Percentiles rank a stretch among this genome's conserved stretches.
phyloP scores from a whole-genome alignment of 345 rosid species.

The Aquilaria yunnanensis region DNA sequence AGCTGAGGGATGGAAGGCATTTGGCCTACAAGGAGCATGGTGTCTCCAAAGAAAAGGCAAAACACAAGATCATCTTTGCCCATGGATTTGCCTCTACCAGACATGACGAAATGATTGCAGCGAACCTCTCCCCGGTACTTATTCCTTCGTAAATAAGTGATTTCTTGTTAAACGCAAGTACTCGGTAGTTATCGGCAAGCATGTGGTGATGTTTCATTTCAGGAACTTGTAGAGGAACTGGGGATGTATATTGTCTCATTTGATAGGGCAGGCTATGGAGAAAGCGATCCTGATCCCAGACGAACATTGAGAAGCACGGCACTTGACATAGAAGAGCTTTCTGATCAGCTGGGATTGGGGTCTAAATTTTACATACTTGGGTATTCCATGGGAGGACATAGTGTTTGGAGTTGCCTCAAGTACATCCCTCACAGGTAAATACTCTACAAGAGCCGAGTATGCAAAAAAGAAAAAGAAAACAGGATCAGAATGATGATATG shows the following conservation, averaged over 20 bases:
- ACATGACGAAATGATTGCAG: conserved; percentile 23
- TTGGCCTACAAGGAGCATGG: conserved; percentile 53
- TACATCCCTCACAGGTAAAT: conserved; percentile 50
- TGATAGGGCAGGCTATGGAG: conserved; percentile 50
- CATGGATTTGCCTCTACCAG: conserved; percentile 41
- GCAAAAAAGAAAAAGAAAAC: not conserved
- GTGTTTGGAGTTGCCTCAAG: conserved; percentile 45
- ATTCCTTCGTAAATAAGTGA: not conserved
- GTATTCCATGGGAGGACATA: conserved; percentile 45
- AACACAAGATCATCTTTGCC: conserved; percentile 28
- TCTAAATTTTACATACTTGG: conserved; percentile 39
- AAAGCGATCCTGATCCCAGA: conserved; percentile 42
- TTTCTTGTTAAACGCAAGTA: not conserved
- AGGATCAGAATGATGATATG: not conserved
- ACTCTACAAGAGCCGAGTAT: not conserved
- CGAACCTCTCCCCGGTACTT: conserved; percentile 26
- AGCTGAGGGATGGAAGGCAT: conserved; percentile 54
- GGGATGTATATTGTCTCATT: conserved; percentile 30
- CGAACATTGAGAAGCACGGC: conserved; percentile 35
- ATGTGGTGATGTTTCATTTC: conserved; percentile 4
- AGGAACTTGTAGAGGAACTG: conserved; percentile 40
- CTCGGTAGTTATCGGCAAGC: too few species aligned
- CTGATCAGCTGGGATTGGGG: conserved; percentile 36
- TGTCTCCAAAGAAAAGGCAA: conserved; percentile 30
- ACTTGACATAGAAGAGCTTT: conserved; percentile 43